Evolutionary conservation across 192 early-diverging fungal genomes (phyloP).

Genomic region (Jimgerdemannia lactiflua): DNA sequence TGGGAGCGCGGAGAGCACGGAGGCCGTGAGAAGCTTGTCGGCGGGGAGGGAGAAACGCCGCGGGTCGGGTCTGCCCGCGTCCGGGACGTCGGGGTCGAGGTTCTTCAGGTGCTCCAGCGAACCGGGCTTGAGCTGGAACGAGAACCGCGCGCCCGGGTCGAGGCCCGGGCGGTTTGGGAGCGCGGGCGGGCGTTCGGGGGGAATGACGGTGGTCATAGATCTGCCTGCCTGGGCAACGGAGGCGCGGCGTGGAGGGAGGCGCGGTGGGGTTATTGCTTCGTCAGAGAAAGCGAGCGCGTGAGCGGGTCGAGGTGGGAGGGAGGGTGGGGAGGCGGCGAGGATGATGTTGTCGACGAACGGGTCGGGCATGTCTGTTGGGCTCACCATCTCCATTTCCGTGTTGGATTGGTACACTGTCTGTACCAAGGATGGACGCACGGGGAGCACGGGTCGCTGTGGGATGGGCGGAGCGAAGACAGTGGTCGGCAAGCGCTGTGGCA

Average conservation of each 20-base stretch:
- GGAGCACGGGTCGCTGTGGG: conserved; percentile 11
- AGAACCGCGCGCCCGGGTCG: neutral
- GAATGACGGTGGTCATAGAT: too few species aligned
- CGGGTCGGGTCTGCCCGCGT: neutral
- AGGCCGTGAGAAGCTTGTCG: conserved; percentile 18
- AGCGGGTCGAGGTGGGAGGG: too few species aligned
- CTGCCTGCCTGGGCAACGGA: too few species aligned
- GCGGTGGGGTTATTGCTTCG: too few species aligned
- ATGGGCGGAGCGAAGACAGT: neutral
- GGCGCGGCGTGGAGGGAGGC: too few species aligned
- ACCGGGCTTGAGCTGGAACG: neutral
- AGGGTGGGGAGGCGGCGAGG: too few species aligned
- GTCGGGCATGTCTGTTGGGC: too few species aligned
- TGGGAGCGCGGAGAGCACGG: neutral
- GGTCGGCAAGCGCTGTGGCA: conserved; percentile 9
- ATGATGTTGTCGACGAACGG: too few species aligned
- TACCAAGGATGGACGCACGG: conserved; percentile 20
- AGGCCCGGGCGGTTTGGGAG: too few species aligned
- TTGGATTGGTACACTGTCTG: neutral
- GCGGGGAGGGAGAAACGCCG: neutral
- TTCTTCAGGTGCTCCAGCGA: neutral
- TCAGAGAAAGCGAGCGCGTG: too few species aligned
- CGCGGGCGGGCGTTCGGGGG: too few species aligned
- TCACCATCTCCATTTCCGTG: too few species aligned
- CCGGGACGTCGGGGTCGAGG: conserved; percentile 3